phyloP scores from a whole-genome alignment of 768 basidiomycete species.

The Tulasnella sp. region DNA sequence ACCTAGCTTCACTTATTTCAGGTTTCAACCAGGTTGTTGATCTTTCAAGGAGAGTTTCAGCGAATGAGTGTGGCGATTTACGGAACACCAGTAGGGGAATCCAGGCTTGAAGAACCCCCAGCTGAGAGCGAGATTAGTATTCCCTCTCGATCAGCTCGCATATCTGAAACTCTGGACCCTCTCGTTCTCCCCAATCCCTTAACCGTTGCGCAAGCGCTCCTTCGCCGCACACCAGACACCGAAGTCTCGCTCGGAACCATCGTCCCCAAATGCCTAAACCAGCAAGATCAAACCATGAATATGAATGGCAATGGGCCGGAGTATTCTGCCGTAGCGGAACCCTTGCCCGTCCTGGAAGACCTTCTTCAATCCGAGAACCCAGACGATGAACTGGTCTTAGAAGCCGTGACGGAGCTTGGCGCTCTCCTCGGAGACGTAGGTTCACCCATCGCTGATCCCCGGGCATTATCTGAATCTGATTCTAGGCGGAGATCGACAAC shows the following conservation, averaged over 20 bases:
- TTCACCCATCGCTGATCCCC: neutral
- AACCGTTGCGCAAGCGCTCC: neutral
- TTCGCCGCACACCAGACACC: slow-evolving; percentile 7
- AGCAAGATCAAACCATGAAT: neutral
- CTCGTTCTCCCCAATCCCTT: slow-evolving; percentile 5
- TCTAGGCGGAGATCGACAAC: neutral
- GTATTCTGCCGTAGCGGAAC: neutral
- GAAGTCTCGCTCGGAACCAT: neutral
- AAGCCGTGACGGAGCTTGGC: neutral
- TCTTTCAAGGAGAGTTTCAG: slow-evolving; percentile 32
- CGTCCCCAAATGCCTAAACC: neutral
- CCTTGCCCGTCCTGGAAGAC: neutral
- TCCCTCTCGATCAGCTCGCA: neutral
- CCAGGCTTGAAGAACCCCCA: neutral
- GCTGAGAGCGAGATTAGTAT: neutral
- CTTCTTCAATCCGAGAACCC: neutral
- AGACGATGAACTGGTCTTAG: neutral
- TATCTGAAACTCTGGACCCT: slow-evolving; percentile 7
- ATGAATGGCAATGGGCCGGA: neutral
- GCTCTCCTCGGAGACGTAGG: neutral
- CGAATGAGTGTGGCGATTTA: slow-evolving; percentile 34
- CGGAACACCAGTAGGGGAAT: slow-evolving; percentile 20
- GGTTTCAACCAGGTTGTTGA: slow-evolving; percentile 34
- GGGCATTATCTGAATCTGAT: neutral
- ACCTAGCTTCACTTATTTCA: neutral